Base-by-base conservation (phyloP, 1,139 yeast species). In the Sugiyamaella castrensis region DNA sequence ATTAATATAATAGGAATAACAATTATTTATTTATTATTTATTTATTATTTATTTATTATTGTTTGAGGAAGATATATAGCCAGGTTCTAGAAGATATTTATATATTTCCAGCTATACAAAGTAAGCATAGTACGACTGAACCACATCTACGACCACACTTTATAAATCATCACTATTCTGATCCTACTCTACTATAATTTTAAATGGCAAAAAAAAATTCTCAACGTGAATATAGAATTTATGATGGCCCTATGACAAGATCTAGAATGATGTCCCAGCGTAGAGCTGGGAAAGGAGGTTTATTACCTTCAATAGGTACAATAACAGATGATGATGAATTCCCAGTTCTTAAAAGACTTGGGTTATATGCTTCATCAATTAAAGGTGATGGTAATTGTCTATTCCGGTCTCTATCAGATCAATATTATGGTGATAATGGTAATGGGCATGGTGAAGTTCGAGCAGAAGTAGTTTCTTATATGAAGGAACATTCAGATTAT, bases 361-460 rank as follows among this genome's bases (percentile, higher is more conserved):
- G 69, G 1, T 58, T 71, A 8, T 70, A 69, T 53, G 72, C 73
- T 1, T 56, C 71, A 7, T 58, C 66, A 9, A 71, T 70, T 34
- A 59, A 60, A 15, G 75, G 74, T 9, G 75, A 71, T 46, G 75
- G 75, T 24, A 71, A 71, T 60, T 71, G 75, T 52, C 55, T 71
- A 28, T 71, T 71, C 52, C 63, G 75, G n/a, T 68, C 75, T 0
- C 51, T 71, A 35, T 63, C 72, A 12, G 75, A 71, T 54, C 75
- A 71, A 54, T 50, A 61, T 24, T 67, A 60, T 42, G 75, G 75
- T 11, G 70, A 69, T 44, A 66, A 64, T 9, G 64, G 65, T 1
- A 55, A 44, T 16, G 59, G 57, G 11, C 67, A 69, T 43, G 56
- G 51, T 9, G 61, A 60, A 47, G 54, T 71, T 27, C 63, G 75